Percentiles rank a stretch among this genome's conserved stretches.
Evolutionary conservation across 1,139 yeast genomes (phyloP).

Genomic region (Saccharomyces hybrid): DNA sequence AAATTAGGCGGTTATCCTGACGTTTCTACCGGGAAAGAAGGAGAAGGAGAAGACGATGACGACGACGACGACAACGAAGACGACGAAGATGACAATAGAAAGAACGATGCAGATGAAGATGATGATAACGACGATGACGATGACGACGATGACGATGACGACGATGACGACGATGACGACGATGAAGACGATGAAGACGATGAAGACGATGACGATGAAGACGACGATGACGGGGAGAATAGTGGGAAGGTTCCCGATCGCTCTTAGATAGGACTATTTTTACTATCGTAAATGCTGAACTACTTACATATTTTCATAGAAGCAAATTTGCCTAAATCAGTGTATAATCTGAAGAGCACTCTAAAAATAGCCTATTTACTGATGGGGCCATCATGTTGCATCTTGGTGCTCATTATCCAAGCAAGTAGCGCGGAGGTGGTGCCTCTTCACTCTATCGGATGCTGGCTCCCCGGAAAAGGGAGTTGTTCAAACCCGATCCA

Average conservation of each 20-base stretch:
- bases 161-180: neutral
- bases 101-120: conserved; percentile 33
- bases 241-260: neutral
- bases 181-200: too few species aligned
- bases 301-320: neutral
- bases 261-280: neutral
- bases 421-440: neutral
- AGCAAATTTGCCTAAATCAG: neutral
- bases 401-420: neutral
- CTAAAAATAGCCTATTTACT: neutral
- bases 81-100: conserved; percentile 38
- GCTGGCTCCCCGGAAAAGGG: neutral
- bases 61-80: conserved; percentile 16
- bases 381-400: too few species aligned
- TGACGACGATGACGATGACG: conserved; percentile 11
- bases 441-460: neutral
- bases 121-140: conserved; percentile 39
- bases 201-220: conserved; percentile 1
- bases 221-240: neutral
- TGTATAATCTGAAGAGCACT: neutral
- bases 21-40: conserved; percentile 70
- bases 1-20: conserved; percentile 88
- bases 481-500: neutral
- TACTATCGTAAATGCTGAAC: neutral
- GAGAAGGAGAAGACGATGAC: conserved; percentile 46